Evolutionary conservation across 2,329 filamentous ascomycete species (phyloP).

Genomic region (Pochonia chlamydosporia): DNA sequence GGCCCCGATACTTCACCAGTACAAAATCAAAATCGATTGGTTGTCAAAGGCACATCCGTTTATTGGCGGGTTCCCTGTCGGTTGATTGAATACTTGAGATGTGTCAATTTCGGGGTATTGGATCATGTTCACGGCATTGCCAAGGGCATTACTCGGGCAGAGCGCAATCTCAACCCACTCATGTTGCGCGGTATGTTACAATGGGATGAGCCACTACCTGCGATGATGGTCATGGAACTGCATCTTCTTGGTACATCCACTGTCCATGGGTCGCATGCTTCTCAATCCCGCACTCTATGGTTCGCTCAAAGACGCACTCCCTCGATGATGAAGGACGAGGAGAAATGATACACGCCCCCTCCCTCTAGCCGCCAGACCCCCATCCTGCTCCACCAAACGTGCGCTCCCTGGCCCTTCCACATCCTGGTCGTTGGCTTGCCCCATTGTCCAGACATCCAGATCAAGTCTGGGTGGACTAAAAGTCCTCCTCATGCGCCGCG

Average conservation of each 20-base stretch:
- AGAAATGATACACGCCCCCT: conserved; percentile 2
- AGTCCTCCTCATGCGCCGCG: not conserved
- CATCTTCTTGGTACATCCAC: no score
- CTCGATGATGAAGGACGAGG: not conserved
- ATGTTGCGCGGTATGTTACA: not conserved
- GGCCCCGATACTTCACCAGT: no score
- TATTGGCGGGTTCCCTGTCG: no score
- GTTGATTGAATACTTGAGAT: no score
- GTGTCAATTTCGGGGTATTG: no score
- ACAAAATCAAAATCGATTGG: no score
- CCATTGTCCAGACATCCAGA: conserved; percentile 9
- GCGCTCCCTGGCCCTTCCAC: not conserved
- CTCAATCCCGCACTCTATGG: no score
- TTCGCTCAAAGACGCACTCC: no score
- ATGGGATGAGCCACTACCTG: not conserved
- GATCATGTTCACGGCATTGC: not conserved
- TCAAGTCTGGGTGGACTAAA: not conserved
- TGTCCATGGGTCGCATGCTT: no score
- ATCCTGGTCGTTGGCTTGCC: conserved; percentile 3
- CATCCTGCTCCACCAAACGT: conserved; percentile 5
- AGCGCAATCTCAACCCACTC: not conserved
- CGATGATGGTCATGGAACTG: not conserved
- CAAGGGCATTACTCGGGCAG: not conserved
- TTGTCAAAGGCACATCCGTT: no score
- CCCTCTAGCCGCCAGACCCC: conserved; percentile 3